A percentile compares a stretch with the other conserved stretches of the same genome.
phyloP scores from a whole-genome alignment of 2,329 filamentous ascomycete genomes.

The Laburnicola sp. region DNA sequence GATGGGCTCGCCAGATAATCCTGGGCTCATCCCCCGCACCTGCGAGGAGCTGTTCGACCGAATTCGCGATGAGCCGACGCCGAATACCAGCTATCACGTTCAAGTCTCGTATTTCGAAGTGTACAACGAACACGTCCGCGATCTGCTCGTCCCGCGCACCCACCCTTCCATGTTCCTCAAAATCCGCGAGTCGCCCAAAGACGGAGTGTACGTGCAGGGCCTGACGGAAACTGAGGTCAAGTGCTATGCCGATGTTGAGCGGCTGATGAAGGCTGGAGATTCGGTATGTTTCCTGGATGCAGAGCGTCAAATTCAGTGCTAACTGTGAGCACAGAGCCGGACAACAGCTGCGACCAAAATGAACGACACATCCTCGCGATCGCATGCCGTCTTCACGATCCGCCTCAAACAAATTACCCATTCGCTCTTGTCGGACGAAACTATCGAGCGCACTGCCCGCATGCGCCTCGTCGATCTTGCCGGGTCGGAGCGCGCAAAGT shows the following conservation, averaged over 20 bases:
- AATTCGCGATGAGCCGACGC: conserved; percentile 80
- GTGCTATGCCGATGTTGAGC: conserved; percentile 82
- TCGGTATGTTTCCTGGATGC: conserved; percentile 41
- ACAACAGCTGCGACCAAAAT: conserved; percentile 96
- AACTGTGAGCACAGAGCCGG: conserved; percentile 58
- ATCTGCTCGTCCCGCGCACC: conserved; percentile 79
- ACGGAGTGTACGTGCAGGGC: conserved; percentile 96
- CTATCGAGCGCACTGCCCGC: conserved; percentile 88
- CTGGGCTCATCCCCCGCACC: conserved; percentile 89
- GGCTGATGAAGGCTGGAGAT: conserved; percentile 89
- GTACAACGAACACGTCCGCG: conserved; percentile 98
- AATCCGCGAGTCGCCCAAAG: conserved; percentile 91
- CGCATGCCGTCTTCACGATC: conserved; percentile 96
- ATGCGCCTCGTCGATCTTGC: conserved; percentile 95
- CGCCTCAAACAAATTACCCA: conserved; percentile 98
- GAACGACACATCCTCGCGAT: conserved; percentile 97
- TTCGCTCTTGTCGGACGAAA: conserved; percentile 95
- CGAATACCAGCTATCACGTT: conserved; percentile 95
- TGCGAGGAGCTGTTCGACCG: conserved; percentile 95
- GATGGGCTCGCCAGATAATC: conserved; percentile 86
- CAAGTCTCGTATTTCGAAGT: conserved; percentile 99
- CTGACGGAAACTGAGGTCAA: conserved; percentile 90
- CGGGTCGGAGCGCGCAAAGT: conserved; percentile 90
- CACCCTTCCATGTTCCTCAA: conserved; percentile 90
- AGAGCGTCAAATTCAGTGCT: background rate